phyloP scores from a whole-genome alignment of 2,329 filamentous ascomycete genomes.

The Verticillium albo-atrum region DNA sequence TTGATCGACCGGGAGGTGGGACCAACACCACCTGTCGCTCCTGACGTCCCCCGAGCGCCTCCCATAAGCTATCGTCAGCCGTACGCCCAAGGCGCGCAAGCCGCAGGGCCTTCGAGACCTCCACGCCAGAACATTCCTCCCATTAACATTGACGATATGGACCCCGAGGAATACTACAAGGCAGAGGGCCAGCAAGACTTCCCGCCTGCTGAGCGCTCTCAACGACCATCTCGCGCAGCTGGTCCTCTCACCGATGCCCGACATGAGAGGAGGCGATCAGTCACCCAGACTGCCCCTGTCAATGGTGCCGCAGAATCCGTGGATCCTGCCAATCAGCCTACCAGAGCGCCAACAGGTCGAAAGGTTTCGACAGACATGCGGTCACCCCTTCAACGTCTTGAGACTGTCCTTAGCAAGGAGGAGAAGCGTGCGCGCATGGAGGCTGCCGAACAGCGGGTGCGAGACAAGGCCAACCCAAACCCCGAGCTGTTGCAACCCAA shows the following conservation, averaged over 20 bases:
- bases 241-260: not conserved
- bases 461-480: conserved; percentile 50
- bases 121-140: conserved; percentile 13
- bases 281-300: not conserved
- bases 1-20: conserved; percentile 25
- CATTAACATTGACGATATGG: not conserved
- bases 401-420: conserved; percentile 90
- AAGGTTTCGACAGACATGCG: conserved; percentile 71
- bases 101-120: conserved; percentile 22
- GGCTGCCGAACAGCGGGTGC: conserved; percentile 71
- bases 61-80: conserved; percentile 53
- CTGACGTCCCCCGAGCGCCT: conserved; percentile 57
- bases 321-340: conserved; percentile 19
- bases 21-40: conserved; percentile 44
- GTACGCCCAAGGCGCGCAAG: conserved; percentile 31
- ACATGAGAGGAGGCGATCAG: not conserved
- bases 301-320: not conserved
- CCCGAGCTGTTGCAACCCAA: conserved; percentile 11
- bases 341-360: conserved; percentile 37
- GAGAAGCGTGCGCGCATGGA: conserved; percentile 83
- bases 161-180: conserved; percentile 27
- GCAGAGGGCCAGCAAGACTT: not conserved
- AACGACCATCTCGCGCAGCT: not conserved
- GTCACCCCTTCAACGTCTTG: conserved; percentile 89
- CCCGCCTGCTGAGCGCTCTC: not conserved